Base-by-base conservation (phyloP, 352 stramenopile species). In the Sclerospora graminicola region DNA sequence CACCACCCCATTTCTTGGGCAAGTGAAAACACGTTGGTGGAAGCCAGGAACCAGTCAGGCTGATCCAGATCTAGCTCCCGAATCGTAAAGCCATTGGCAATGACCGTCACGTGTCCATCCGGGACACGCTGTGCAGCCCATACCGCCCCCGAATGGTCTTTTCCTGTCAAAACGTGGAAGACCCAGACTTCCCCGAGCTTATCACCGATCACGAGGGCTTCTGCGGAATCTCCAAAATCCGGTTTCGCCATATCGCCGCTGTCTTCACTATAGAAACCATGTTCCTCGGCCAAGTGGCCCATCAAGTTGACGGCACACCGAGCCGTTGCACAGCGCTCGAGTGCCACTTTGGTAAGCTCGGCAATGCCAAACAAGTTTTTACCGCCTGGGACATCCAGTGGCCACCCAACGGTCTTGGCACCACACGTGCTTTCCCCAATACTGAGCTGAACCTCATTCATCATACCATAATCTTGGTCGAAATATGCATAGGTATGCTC, bases 401-500 rank as follows among this genome's bases (percentile, higher is more conserved):
- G 39, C 81, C 78, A 93, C 43, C 84, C 70, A 27, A 84, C 64
- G 27, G 79, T 93, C 37, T 84, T 79, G 14, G 78, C 79, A 5
- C 77, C 74, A 46, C 90, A 97, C n/a, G 91, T 97, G 41, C 78
- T 95, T 72, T 97, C 93, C 4, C 76, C 88, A 36, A 98, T 97
- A 39, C 70, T 95, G 31, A 97, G 66, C 62, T 96, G 78, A 44
- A 86, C 61, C 45, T 98, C 93, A 63, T 98, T 98, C 63, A 97
- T 95, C 60, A 96, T 89, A 26, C 82, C 89, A 51, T 98, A 93
- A 57, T 90, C 81, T 37, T 95, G 89, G 51, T 98, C 91, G 38
- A 95, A 88, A 61, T 97, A 97, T 8, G 73, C 89, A 60, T 84
- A 97, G 18, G 93, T 98, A 56, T 93, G 76, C 13, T 57, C 32